phyloP scores from a whole-genome alignment of 2,329 filamentous ascomycete genomes.

The Corynespora cassiicola region DNA sequence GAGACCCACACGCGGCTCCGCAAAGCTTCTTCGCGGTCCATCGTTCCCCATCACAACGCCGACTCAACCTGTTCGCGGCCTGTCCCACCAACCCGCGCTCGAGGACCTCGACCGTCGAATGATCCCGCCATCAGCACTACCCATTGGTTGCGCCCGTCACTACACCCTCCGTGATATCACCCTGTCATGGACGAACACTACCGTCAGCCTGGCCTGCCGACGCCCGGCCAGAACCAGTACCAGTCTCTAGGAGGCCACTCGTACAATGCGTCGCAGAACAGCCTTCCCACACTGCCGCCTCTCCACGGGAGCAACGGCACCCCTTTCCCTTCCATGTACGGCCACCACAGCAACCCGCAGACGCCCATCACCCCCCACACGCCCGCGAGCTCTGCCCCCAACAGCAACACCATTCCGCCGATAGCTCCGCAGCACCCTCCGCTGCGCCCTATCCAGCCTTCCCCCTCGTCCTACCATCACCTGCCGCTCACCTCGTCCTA shows the following conservation, averaged over 20 bases:
- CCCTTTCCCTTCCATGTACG: slow-evolving; percentile 40
- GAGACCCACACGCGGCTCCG: slow-evolving; percentile 43
- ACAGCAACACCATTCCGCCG: slow-evolving; percentile 39
- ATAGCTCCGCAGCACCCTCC: slow-evolving; percentile 43
- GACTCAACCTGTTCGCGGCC: slow-evolving; percentile 28
- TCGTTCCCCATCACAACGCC: slow-evolving; percentile 31
- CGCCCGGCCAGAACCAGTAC: slow-evolving; percentile 28
- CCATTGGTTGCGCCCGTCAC: slow-evolving; percentile 40
- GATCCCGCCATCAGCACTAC: slow-evolving; percentile 30
- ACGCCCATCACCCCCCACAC: slow-evolving; percentile 46
- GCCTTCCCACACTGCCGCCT: slow-evolving; percentile 43
- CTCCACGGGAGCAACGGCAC: slow-evolving; percentile 34
- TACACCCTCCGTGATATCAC: slow-evolving; percentile 20
- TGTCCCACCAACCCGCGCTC: slow-evolving; percentile 31
- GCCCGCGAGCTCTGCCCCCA: slow-evolving; percentile 39
- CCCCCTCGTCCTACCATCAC: slow-evolving; percentile 35
- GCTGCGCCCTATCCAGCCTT: slow-evolving; percentile 45
- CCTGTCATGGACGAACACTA: slow-evolving; percentile 46
- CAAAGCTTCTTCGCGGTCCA: slow-evolving; percentile 39
- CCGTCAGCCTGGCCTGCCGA: slow-evolving; percentile 40
- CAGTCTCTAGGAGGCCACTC: slow-evolving; percentile 37
- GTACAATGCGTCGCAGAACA: slow-evolving; percentile 36
- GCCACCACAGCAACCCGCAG: slow-evolving; percentile 44
- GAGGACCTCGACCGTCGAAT: slow-evolving; percentile 37
- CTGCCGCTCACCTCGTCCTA: slow-evolving; percentile 41